A percentile compares a stretch with the other conserved stretches of the same genome.
Conservation (phyloP, 2,329 filamentous ascomycete species). For the Aspergillus unguis region DNA sequence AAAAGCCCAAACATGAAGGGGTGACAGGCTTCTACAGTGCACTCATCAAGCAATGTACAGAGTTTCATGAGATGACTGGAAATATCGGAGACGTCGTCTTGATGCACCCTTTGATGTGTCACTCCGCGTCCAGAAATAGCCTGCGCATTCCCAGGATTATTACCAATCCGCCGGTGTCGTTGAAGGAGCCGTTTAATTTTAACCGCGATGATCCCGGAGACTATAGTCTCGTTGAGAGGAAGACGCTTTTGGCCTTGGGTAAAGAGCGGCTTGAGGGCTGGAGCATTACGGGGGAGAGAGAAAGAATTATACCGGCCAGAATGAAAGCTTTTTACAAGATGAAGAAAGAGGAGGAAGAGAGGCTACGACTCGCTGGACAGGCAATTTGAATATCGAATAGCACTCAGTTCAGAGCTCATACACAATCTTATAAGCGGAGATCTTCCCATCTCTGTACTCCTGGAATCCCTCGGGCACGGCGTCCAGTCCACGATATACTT, state of each 20-base stretch:
- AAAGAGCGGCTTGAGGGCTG: constrained; percentile 47
- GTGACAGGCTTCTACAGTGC: constrained; percentile 1
- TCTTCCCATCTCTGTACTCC: constrained; percentile 37
- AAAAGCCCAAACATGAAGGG: background rate
- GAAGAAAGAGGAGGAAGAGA: constrained; percentile 8
- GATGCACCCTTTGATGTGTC: constrained; percentile 55
- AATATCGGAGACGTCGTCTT: constrained; percentile 53
- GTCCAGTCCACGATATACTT: constrained; percentile 31
- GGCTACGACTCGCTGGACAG: constrained; percentile 13
- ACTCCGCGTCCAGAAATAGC: constrained; percentile 51
- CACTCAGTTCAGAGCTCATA: constrained; percentile 21
- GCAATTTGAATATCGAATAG: background rate
- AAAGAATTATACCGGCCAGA: constrained; percentile 18
- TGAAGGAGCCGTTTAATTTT: constrained; percentile 52
- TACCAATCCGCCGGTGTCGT: constrained; percentile 53
- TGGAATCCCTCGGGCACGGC: constrained; percentile 37
- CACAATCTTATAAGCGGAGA: constrained; percentile 43
- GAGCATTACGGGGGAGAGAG: constrained; percentile 47
- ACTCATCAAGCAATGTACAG: constrained; percentile 37
- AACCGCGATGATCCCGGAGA: constrained; percentile 43
- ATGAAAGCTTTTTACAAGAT: constrained; percentile 11
- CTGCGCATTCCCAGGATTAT: constrained; percentile 50
- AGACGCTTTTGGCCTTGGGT: constrained; percentile 50
- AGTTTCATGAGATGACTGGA: constrained; percentile 53
- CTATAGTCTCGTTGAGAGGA: constrained; percentile 53